Evolutionary conservation across 1,284 basidiomycete genomes (phyloP), one percentile per base, ranked within the genome.

Genomic region (Grifola frondosa): DNA sequence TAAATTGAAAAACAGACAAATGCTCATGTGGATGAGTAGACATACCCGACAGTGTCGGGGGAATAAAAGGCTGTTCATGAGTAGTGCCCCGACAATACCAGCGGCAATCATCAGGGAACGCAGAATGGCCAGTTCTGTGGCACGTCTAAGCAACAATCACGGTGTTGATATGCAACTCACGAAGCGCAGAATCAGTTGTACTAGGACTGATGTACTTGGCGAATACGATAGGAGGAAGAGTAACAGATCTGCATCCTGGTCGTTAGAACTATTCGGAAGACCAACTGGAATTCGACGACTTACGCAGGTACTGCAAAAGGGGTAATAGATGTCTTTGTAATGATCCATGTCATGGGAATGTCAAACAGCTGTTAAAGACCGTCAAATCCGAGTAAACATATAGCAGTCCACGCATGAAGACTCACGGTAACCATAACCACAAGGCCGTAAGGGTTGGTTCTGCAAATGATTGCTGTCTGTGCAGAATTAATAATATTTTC

Each of bases 261-360:
- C n/a, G n/a, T n/a, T n/a, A n/a, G n/a, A n/a, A n/a, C n/a, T n/a
- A n/a, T n/a, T n/a, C n/a, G n/a, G n/a, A n/a, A n/a, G n/a, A n/a
- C n/a, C n/a, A n/a, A n/a, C n/a, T n/a, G n/a, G n/a, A n/a, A n/a
- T 19, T 8, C 7, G 21, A 20, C 16, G 4, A 61, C 69, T 49
- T 41, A 77, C 75, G 68, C 67, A 32, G 76, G 74, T 17, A 70
- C 66, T 6, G 73, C 74, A 13, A 77, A 53, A 1, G 73, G 69
- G 12, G 69, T 62, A 12, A 73, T 57, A 1, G 55, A 58, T 0
- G 73, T 70, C 21, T 66, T 60, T 5, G 68, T 67, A 22, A 75
- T 69, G 28, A 77, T 52, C 67, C 71, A 77, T 24, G 70, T 73
- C 24, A 74, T 65, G 2, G 72, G 70, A 21, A 78, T 46, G 49